A percentile compares a stretch with the other conserved stretches of the same genome.
These are phyloP conservation scores for Lepiota venenata DNA, from an alignment of 768 basidiomycete genomes.

Conservation along the genomic window DNA sequence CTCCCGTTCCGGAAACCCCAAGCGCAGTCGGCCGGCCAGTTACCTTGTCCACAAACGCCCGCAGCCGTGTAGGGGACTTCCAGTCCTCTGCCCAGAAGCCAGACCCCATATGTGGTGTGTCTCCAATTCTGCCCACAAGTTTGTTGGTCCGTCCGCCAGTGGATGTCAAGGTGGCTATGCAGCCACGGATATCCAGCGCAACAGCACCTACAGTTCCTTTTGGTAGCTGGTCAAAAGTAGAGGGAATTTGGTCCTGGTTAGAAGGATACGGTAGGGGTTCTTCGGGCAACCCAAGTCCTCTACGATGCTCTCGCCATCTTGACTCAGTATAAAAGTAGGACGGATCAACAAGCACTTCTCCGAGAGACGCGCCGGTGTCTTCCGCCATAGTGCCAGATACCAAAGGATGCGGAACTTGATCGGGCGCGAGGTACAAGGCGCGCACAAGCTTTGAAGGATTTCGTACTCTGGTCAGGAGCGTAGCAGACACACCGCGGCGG, in stretches of 20 bases:
- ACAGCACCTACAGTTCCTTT: constrained; percentile 86
- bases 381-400: constrained; percentile 69
- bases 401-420: constrained; percentile 61
- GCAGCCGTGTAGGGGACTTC: constrained; percentile 21
- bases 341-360: constrained; percentile 59
- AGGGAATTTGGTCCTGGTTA: constrained; percentile 16
- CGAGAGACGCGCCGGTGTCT: constrained; percentile 49
- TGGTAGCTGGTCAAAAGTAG: constrained; percentile 55
- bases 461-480: constrained; percentile 61
- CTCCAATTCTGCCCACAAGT: constrained; percentile 77
- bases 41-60: constrained; percentile 6
- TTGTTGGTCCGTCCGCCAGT: constrained; percentile 86
- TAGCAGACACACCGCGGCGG: constrained; percentile 60
- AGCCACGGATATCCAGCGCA: constrained; percentile 70
- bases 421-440: constrained; percentile 66
- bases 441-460: constrained; percentile 76
- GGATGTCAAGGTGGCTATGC: constrained; percentile 70
- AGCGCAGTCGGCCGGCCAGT: constrained; percentile 37
- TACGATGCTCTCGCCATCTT: constrained; percentile 76
- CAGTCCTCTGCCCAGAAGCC: constrained; percentile 89
- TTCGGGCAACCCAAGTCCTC: constrained; percentile 71
- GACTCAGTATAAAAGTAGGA: constrained; percentile 76
- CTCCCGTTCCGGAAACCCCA: constrained; percentile 82
- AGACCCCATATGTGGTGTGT: constrained; percentile 73
- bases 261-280: constrained; percentile 44